phyloP scores from a whole-genome alignment of 1,284 basidiomycete genomes.

The Acaromyces ingoldii region DNA sequence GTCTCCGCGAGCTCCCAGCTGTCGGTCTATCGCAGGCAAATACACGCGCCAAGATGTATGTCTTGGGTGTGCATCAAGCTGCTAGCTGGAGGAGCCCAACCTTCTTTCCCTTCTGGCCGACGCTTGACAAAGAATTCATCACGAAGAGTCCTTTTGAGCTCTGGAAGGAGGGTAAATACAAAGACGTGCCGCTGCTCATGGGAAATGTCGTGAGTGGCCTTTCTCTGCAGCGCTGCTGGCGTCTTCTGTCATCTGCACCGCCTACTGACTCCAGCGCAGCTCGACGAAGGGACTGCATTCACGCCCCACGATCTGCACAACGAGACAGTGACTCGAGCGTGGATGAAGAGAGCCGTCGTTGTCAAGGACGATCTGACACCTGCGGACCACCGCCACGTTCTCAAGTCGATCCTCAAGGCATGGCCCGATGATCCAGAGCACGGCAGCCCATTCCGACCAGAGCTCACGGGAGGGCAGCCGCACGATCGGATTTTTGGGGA shows the following conservation, averaged over 20 bases:
- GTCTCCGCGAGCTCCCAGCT: background rate
- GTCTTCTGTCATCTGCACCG: too few relatives aligned
- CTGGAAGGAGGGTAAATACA: slow-evolving; percentile 15
- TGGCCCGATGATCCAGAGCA: slow-evolving; percentile 2
- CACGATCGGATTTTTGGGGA: background rate
- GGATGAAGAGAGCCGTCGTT: background rate
- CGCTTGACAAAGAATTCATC: slow-evolving; percentile 24
- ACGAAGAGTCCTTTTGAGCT: slow-evolving; percentile 18
- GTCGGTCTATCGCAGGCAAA: slow-evolving; percentile 2
- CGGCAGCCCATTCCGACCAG: background rate
- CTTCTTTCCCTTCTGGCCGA: slow-evolving; percentile 13
- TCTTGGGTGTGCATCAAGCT: background rate
- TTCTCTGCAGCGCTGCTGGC: too few relatives aligned
- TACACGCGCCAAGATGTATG: background rate
- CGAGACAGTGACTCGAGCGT: background rate
- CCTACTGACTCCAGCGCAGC: too few relatives aligned
- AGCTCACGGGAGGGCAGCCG: background rate
- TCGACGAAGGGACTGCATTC: slow-evolving; percentile 20
- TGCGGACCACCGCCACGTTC: background rate
- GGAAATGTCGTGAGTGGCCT: slow-evolving; percentile 17
- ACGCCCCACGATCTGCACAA: background rate
- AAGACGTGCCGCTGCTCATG: slow-evolving; percentile 22
- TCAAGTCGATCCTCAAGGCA: background rate
- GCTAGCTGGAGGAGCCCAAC: background rate
- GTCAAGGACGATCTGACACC: background rate